Conservation (phyloP, 2,329 filamentous ascomycete species). For the Zasmidium cellare region DNA sequence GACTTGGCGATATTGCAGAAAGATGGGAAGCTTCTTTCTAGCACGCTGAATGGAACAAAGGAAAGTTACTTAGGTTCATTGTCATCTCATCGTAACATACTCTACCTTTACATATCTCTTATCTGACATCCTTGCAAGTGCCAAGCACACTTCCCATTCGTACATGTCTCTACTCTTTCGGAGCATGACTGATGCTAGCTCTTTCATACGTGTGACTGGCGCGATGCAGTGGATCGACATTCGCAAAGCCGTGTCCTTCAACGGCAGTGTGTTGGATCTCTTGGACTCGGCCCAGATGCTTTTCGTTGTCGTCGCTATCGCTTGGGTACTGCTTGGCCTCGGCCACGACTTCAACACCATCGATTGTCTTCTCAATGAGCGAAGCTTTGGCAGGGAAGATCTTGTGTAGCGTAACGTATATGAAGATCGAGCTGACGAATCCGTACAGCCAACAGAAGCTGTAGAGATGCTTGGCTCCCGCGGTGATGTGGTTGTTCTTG, state of each 20-base stretch:
- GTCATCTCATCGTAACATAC: background rate
- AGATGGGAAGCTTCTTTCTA: too few relatives aligned
- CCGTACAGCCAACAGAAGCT: constrained; percentile 65
- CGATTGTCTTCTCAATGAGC: constrained; percentile 37
- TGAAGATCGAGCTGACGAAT: constrained; percentile 55
- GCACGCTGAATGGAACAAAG: too few relatives aligned
- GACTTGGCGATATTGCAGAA: too few relatives aligned
- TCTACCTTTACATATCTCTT: background rate
- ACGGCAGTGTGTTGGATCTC: constrained; percentile 8
- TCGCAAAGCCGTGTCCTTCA: constrained; percentile 15
- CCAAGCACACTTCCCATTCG: background rate
- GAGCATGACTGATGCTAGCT: constrained; percentile 1
- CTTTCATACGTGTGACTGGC: constrained; percentile 14
- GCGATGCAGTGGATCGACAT: constrained; percentile 17
- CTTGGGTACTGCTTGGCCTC: constrained; percentile 8
- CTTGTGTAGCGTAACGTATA: constrained; percentile 54
- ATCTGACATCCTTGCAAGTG: background rate
- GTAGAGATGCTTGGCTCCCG: constrained; percentile 56
- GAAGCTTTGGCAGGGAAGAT: constrained; percentile 50
- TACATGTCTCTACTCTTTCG: background rate
- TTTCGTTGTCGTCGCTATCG: constrained; percentile 9
- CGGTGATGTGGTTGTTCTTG: constrained; percentile 39
- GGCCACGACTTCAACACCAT: constrained; percentile 11
- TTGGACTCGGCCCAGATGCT: constrained; percentile 13
- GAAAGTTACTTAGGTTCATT: too few relatives aligned